Evolutionary conservation across 352 stramenopile genomes (phyloP).

Genomic region (Thraustochytrium sp.): DNA sequence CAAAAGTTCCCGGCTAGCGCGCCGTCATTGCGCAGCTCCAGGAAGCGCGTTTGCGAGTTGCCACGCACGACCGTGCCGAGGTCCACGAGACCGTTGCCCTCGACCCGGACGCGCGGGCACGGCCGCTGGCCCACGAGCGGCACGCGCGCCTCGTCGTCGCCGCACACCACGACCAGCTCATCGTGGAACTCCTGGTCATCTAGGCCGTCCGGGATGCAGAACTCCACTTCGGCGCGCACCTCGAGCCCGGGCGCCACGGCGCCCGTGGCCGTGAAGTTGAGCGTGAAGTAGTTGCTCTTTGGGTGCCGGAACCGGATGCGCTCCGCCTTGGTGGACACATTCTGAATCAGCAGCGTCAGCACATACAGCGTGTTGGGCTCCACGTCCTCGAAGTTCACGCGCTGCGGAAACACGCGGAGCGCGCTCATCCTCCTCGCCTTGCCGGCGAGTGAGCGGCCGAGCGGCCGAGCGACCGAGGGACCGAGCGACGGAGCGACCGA

Average conservation of each 20-base stretch:
- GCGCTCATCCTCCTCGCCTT: background rate
- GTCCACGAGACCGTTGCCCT: conserved; percentile 26
- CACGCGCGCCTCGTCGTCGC: background rate
- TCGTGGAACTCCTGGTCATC: conserved; percentile 43
- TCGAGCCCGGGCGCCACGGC: conserved; percentile 55
- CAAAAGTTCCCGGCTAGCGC: background rate
- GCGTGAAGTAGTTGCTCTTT: conserved; percentile 48
- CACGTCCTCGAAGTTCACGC: conserved; percentile 48
- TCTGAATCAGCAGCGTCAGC: conserved; percentile 48
- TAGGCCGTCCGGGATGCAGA: conserved; percentile 47
- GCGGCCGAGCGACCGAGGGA: background rate
- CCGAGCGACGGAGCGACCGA: too few species aligned
- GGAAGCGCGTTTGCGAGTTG: background rate
- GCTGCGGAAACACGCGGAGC: conserved; percentile 26
- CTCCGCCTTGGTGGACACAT: conserved; percentile 6
- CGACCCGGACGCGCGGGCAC: conserved; percentile 33
- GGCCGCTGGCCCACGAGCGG: conserved; percentile 46
- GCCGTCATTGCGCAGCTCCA: conserved; percentile 34
- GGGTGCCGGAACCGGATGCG: conserved; percentile 48
- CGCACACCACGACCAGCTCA: conserved; percentile 23
- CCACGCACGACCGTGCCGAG: conserved; percentile 43
- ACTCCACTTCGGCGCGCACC: conserved; percentile 54
- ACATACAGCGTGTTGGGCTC: conserved; percentile 47
- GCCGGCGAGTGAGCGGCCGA: background rate
- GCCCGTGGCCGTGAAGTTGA: conserved; percentile 52